Percentiles rank a stretch among this genome's conserved stretches.
Conservation (phyloP, 225 moss, liverwort and hornwort genomes). For the Thuidium tamariscinum region DNA sequence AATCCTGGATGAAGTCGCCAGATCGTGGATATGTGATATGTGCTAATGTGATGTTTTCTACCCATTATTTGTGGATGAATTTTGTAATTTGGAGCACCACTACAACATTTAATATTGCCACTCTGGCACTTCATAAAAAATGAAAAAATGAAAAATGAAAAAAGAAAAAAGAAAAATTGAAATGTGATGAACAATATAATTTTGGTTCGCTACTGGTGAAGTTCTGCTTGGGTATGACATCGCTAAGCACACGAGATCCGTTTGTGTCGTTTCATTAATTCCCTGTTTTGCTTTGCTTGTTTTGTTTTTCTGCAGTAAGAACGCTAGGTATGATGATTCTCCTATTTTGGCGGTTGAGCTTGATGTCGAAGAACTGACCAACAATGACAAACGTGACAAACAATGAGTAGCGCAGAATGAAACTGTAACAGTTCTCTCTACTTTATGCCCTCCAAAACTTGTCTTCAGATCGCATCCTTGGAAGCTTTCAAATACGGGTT, state of each 20-base stretch:
- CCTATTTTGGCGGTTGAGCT: slow-evolving; percentile 90
- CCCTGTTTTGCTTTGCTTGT: neutral
- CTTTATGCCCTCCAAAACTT: neutral
- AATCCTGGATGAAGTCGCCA: no score
- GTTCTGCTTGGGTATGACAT: neutral
- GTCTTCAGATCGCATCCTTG: neutral
- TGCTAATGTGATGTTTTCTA: no score
- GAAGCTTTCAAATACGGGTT: neutral
- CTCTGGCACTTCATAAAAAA: no score
- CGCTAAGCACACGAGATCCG: neutral
- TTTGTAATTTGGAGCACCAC: no score
- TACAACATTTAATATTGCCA: no score
- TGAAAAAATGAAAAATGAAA: no score
- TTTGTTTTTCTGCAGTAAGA: slow-evolving; percentile 40
- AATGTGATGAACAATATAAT: neutral
- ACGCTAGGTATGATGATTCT: slow-evolving; percentile 83
- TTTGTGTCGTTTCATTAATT: neutral
- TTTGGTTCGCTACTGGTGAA: neutral
- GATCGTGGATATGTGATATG: no score
- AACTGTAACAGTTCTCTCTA: neutral
- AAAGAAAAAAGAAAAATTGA: no score
- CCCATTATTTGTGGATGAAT: no score
- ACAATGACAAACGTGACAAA: slow-evolving; percentile 26
- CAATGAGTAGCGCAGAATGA: neutral
- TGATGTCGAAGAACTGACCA: slow-evolving; percentile 69